Percentiles rank a stretch among this genome's conserved stretches.
Evolutionary conservation across 345 rosid genomes (phyloP).

Genomic region (Hibiscus mutabilis): DNA sequence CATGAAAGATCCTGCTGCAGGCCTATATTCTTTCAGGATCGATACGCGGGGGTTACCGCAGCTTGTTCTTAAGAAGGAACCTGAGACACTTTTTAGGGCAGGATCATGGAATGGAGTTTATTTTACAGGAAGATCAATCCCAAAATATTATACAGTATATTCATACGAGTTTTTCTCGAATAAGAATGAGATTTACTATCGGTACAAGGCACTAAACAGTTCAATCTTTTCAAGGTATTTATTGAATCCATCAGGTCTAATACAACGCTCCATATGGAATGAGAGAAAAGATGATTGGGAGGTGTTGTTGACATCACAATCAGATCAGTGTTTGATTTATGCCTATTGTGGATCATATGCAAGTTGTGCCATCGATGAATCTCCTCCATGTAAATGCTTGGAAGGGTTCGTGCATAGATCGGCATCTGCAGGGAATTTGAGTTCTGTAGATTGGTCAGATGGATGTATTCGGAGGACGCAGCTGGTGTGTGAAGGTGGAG

Average conservation of each 20-base stretch:
- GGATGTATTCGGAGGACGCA: conserved; percentile 12
- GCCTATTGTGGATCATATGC: conserved; percentile 4
- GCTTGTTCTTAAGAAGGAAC: conserved; percentile 17
- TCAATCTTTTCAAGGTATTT: conserved; percentile 36
- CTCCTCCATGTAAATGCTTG: conserved; percentile 26
- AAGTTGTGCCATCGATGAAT: neutral
- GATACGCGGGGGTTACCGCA: conserved; percentile 20
- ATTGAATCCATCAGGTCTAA: conserved; percentile 28
- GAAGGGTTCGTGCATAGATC: conserved; percentile 32
- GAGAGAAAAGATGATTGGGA: conserved; percentile 13
- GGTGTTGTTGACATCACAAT: neutral
- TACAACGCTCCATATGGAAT: conserved; percentile 49
- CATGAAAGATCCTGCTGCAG: conserved; percentile 27
- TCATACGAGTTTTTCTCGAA: conserved; percentile 29
- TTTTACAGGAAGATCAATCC: conserved; percentile 59
- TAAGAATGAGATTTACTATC: conserved; percentile 38
- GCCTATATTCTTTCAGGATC: neutral
- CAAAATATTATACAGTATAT: conserved; percentile 30
- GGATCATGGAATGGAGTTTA: conserved; percentile 75
- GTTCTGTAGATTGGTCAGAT: conserved; percentile 29
- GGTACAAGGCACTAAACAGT: conserved; percentile 19
- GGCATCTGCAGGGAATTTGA: conserved; percentile 15
- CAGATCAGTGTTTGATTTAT: conserved; percentile 33
- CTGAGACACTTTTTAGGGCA: conserved; percentile 26
- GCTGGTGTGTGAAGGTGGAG: conserved; percentile 16